A percentile compares a stretch with the other conserved stretches of the same genome.
Evolutionary conservation across 805 yeast species (phyloP).

Genomic region (Yarrowia bubula): DNA sequence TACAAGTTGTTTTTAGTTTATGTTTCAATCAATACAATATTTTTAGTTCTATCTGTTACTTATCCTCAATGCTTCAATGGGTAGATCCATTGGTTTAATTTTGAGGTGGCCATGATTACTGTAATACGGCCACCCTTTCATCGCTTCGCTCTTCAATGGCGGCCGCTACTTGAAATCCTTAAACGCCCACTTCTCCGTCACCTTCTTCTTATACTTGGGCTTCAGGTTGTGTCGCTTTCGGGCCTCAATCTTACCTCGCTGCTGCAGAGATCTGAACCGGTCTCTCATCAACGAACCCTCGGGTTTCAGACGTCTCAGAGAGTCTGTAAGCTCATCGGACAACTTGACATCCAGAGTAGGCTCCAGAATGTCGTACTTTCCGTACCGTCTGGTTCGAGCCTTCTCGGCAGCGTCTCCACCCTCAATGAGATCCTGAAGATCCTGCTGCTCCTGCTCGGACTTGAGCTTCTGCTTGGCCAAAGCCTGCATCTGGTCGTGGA

Average conservation of each 20-base stretch:
- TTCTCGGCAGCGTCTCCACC: conserved; percentile 34
- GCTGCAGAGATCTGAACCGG: conserved; percentile 76
- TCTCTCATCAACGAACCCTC: conserved; percentile 87
- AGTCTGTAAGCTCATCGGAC: conserved; percentile 82
- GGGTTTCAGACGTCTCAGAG: conserved; percentile 78
- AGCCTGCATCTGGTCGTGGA: conserved; percentile 61
- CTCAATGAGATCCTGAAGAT: conserved; percentile 28
- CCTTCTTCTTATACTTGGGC: conserved; percentile 66
- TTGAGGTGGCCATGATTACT: too few species aligned
- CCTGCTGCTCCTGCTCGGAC: conserved; percentile 31
- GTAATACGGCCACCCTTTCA: too few species aligned
- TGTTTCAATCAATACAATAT: neutral
- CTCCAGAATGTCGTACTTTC: conserved; percentile 49
- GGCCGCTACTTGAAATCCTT: conserved; percentile 66
- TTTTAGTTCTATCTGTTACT: neutral
- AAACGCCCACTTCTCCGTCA: conserved; percentile 90
- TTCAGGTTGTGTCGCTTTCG: conserved; percentile 66
- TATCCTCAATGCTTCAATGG: too few species aligned
- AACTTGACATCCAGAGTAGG: conserved; percentile 70
- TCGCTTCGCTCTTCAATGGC: too few species aligned
- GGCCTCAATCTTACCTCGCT: conserved; percentile 82
- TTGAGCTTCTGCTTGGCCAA: conserved; percentile 45
- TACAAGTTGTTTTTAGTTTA: too few species aligned
- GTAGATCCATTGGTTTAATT: too few species aligned
- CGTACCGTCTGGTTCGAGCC: conserved; percentile 42